Percentiles rank a stretch among this genome's conserved stretches.
Conservation (phyloP, 192 early-diverging fungal species). For the Backusella luteola region DNA sequence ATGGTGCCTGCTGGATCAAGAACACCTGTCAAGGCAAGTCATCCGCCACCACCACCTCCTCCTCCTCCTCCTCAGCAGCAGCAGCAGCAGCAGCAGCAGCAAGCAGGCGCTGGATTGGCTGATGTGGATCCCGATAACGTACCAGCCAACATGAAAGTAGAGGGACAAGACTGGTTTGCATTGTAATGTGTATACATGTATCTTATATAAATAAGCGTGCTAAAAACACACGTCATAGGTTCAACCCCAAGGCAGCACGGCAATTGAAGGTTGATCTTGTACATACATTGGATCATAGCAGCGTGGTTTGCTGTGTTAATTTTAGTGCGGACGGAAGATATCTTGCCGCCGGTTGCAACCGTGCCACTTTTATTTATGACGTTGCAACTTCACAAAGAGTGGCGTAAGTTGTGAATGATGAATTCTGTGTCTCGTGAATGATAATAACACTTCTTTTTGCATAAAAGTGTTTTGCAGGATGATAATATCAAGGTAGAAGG, state of each 20-base stretch:
- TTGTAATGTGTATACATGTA: conserved; percentile 44
- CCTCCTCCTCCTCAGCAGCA: not conserved
- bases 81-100: not conserved
- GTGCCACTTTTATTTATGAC: conserved; percentile 85
- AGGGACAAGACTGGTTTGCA: conserved; percentile 88
- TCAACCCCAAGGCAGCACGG: conserved; percentile 65
- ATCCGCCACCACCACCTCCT: not conserved
- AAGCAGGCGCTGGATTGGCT: conserved; percentile 43
- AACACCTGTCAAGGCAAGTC: not conserved
- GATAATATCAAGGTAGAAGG: conserved; percentile 69
- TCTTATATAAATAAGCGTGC: no score
- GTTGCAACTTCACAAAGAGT: conserved; percentile 73
- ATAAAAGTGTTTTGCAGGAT: conserved; percentile 67
- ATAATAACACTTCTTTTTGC: no score
- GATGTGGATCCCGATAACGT: conserved; percentile 81
- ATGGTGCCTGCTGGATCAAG: conserved; percentile 11
- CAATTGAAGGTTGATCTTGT: conserved; percentile 64
- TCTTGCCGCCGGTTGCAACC: conserved; percentile 94
- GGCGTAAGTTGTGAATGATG: conserved; percentile 43
- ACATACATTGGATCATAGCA: conserved; percentile 56
- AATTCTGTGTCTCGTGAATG: no score
- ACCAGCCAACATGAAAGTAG: conserved; percentile 70
- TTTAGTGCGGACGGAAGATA: conserved; percentile 91
- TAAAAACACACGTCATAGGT: conserved; percentile 23
- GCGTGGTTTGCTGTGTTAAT: conserved; percentile 96